Percentiles rank a stretch among this genome's conserved stretches.
Conservation (phyloP, 768 basidiomycete species). For the Leccinum olivaceopallidum region DNA sequence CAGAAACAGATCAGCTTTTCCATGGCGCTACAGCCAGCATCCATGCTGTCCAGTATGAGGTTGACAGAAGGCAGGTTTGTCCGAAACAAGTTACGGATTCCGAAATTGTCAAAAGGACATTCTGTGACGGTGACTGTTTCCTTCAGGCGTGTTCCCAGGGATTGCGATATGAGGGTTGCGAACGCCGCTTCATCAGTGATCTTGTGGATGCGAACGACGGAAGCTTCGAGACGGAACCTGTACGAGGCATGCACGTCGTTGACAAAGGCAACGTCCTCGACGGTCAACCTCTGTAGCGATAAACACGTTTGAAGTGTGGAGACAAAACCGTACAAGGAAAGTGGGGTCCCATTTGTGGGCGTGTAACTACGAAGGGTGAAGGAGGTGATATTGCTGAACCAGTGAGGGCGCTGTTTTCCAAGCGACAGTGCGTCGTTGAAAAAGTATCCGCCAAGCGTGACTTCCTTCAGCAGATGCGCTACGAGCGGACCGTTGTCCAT, state of each 20-base stretch:
- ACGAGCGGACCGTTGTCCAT: too few relatives aligned
- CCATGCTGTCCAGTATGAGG: slow-evolving; percentile 7
- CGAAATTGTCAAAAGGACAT: slow-evolving; percentile 9
- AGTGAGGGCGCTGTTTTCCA: not conserved
- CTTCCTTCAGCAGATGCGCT: not conserved
- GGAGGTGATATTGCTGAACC: slow-evolving; percentile 8
- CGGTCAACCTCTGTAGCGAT: slow-evolving; percentile 1
- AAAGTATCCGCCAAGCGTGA: not conserved
- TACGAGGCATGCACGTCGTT: slow-evolving; percentile 6
- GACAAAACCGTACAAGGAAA: slow-evolving; percentile 9
- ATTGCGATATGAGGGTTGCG: slow-evolving; percentile 3
- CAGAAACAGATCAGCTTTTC: slow-evolving; percentile 7
- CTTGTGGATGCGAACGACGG: slow-evolving; percentile 1
- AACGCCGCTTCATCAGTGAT: slow-evolving; percentile 1
- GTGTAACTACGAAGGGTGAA: not conserved
- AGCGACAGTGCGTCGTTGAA: not conserved
- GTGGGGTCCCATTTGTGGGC: not conserved
- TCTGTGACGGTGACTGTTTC: not conserved
- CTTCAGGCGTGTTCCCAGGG: slow-evolving; percentile 5
- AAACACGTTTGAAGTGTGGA: not conserved
- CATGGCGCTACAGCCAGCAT: not conserved
- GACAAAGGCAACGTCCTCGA: slow-evolving; percentile 8
- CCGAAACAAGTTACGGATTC: not conserved
- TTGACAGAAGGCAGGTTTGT: slow-evolving; percentile 1
- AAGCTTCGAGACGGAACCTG: slow-evolving; percentile 9